phyloP scores from a whole-genome alignment of 192 early-diverging fungal genomes.

The Coemansia asiatica region DNA sequence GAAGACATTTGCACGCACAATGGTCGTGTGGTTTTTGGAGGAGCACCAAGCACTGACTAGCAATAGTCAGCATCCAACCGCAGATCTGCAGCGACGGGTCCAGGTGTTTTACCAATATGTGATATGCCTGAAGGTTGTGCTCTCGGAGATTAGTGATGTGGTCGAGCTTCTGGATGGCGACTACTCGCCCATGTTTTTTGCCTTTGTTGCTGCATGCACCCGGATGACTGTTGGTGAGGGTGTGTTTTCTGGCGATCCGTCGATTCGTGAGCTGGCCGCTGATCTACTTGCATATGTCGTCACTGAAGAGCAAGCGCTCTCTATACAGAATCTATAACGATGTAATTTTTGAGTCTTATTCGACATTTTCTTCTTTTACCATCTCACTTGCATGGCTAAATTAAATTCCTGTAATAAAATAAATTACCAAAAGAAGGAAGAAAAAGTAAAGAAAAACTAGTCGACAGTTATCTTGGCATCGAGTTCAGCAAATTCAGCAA shows the following conservation, averaged over 20 bases:
- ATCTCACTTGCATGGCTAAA: no score
- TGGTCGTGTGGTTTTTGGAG: conserved; percentile 47
- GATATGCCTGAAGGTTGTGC: conserved; percentile 46
- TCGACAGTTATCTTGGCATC: conserved; percentile 54
- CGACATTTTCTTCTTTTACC: no score
- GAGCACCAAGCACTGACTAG: conserved; percentile 27
- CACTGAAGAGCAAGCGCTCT: conserved; percentile 48
- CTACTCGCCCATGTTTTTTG: conserved; percentile 40
- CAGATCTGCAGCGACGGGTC: conserved; percentile 10
- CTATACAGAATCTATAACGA: conserved; percentile 25
- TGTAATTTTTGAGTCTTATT: neutral
- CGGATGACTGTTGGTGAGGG: conserved; percentile 43
- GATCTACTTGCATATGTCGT: conserved; percentile 50
- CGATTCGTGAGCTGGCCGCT: conserved; percentile 36
- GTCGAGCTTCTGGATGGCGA: conserved; percentile 48
- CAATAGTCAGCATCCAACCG: neutral
- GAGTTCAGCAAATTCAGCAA: conserved; percentile 53
- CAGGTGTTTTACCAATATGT: conserved; percentile 42
- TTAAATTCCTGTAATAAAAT: conserved; percentile 3
- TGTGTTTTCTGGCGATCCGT: conserved; percentile 20
- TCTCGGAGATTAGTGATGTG: conserved; percentile 45
- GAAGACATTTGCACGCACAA: conserved; percentile 20
- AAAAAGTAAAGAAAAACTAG: conserved; percentile 10
- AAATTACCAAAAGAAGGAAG: neutral
- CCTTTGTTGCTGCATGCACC: conserved; percentile 51